Base-by-base conservation (phyloP, 2,329 filamentous ascomycete genomes). In the Colletotrichum ledebouriae region DNA sequence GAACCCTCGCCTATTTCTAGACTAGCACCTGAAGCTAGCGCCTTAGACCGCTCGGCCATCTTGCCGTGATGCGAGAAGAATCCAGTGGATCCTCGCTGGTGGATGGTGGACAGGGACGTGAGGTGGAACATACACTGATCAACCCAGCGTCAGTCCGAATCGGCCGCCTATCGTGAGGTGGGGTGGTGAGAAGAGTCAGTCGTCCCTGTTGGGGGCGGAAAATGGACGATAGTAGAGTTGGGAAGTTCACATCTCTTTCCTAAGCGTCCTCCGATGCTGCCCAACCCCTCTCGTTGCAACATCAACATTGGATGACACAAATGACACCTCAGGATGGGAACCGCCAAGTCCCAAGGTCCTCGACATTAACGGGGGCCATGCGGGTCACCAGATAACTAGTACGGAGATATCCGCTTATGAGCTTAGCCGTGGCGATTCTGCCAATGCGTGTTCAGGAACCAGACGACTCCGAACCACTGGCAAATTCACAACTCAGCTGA, bases 41-140 rank as follows among this genome's bases (percentile, higher is more conserved):
- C 52, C 53, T 64, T 63, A 56, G 41, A 50, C 53, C 59, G 59
- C 41, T 64, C 49, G 60, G 60, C 37, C 46, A 58, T 64, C 46
- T 57, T 56, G 53, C 52, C 55, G 20, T 55, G 13, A 33, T 10
- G n/a, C 20, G 39, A 29, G 6, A 9, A 15, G 15, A 17, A 41
- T 17, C 15, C 12, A 29, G 52, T 67, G 47, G 59, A 53, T 44
- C 17, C 47, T 55, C 37, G 39, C 34, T 61, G 47, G n/a, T 61
- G 20, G 59, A n/a, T 61, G 47, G n/a, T 11, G 46, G 15, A 3
- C 0, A 1, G 4, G 11, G 11, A 6, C 33, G 47, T n/a, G 22
- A 33, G 47, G 47, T 52, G 34, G 34, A 37, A 53, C 6, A 61
- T 52, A 61, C 44, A 61, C 42, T 22, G 46, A 53, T 41, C 6